Evolutionary conservation across 1,284 basidiomycete genomes (phyloP).

Genomic region (Flammula alnicola): DNA sequence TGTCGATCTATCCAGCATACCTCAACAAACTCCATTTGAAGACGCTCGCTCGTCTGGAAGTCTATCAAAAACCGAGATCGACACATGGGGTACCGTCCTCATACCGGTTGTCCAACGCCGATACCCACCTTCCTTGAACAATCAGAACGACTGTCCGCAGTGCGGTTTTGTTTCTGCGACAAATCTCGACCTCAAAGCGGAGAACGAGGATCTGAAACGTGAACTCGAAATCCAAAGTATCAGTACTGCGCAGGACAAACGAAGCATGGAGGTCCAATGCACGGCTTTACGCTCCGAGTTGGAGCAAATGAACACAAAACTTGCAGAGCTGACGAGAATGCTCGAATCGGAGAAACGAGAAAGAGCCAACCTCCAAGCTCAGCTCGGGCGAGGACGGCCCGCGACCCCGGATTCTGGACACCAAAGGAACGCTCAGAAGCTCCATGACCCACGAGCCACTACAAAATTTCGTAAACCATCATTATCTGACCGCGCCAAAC

Average conservation of each 20-base stretch:
- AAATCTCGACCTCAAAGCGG: neutral
- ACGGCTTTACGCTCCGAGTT: neutral
- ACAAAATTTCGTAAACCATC: neutral
- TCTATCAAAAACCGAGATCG: neutral
- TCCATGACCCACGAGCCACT: neutral
- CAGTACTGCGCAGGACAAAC: neutral
- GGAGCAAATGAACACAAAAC: neutral
- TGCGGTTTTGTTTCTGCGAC: neutral
- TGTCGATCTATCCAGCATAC: constrained; percentile 13
- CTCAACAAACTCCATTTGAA: constrained; percentile 14
- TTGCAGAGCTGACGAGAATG: neutral
- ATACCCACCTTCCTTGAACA: neutral
- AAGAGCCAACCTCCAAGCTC: no score
- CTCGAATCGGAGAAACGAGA: no score
- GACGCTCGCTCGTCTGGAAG: neutral
- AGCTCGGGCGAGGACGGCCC: neutral
- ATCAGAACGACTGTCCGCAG: neutral
- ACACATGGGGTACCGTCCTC: constrained; percentile 4
- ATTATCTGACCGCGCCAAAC: neutral
- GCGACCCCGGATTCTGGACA: no score
- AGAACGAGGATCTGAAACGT: neutral
- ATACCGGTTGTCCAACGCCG: constrained; percentile 5
- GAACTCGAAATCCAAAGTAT: neutral
- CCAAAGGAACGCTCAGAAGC: neutral
- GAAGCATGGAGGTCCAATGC: neutral